Evolutionary conservation across 768 basidiomycete genomes (phyloP).

Genomic region (Amanita thiersii): DNA sequence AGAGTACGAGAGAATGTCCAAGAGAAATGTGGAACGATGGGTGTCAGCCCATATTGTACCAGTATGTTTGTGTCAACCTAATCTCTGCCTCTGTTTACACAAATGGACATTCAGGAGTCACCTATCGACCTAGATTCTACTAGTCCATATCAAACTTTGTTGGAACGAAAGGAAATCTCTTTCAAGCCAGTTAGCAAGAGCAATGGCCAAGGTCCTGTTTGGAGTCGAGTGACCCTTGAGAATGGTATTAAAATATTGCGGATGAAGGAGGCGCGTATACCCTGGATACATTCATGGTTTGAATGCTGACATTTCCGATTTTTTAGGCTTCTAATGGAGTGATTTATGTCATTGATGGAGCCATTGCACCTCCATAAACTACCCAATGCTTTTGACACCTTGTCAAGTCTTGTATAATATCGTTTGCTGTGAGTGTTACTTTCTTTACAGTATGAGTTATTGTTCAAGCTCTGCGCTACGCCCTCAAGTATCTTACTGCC

Average conservation of each 20-base stretch:
- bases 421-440: not conserved
- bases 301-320: not conserved
- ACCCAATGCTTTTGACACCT: not conserved
- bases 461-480: no score
- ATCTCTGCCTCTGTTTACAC: not conserved
- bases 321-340: conserved; percentile 34
- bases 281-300: not conserved
- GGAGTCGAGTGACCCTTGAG: conserved; percentile 53
- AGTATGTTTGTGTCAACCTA: conserved; percentile 30
- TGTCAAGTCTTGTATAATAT: not conserved
- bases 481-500: no score
- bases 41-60: conserved; percentile 79
- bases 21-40: conserved; percentile 71
- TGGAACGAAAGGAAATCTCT: conserved; percentile 47
- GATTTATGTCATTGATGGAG: conserved; percentile 51
- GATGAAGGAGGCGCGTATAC: conserved; percentile 50
- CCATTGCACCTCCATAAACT: conserved; percentile 18
- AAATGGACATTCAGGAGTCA: conserved; percentile 26
- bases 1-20: conserved; percentile 53
- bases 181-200: conserved; percentile 34
- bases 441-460: no score
- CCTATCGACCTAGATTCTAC: conserved; percentile 37
- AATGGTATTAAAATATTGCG: conserved; percentile 45
- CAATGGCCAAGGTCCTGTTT: conserved; percentile 34
- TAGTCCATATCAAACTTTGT: conserved; percentile 46